Base-by-base conservation (phyloP, 1,284 basidiomycete species). In the Porogramme epimiltina region DNA sequence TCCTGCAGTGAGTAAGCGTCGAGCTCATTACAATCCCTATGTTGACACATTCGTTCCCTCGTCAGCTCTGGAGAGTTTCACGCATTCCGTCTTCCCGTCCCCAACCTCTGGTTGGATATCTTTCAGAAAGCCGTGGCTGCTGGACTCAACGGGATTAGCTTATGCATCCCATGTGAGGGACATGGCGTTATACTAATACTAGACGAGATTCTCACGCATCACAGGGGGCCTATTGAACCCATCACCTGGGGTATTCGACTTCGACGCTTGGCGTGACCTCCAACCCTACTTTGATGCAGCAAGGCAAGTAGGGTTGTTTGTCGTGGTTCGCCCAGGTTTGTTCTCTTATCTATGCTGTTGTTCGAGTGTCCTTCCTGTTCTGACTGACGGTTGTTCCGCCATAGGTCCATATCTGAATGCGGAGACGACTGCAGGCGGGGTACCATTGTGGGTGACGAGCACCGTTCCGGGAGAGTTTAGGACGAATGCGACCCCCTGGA, bases 31-130 rank as follows among this genome's bases (percentile, higher is more conserved):
- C 6, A 10, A n/a, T n/a, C n/a, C n/a, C n/a, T n/a, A n/a, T n/a
- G n/a, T n/a, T n/a, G n/a, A n/a, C n/a, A n/a, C n/a, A n/a, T n/a
- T n/a, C n/a, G n/a, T n/a, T n/a, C n/a, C n/a, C n/a, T n/a, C n/a
- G n/a, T n/a, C n/a, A 80, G 77, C 54, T 77, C 77, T 1, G 89
- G 89, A 42, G 91, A 93, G 68, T 92, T 93, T 64, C 91, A 93
- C 62, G 83, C 89, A 0, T 94, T 87, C 71, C 80, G 91, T 20
- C 72, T 93, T 2, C 91, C 91, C 3, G 85, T 92, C 0, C 88
- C 87, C 0, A 81, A 80, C 4, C 68, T 93, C 49, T 94, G 91
- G 91, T 76, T 82, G 15, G 91, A 94, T 63, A 85, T 93, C 49
- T 78, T 93, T 42, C 83, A 93, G 61, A 93, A 91, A 66, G 73